Evolutionary conservation across 192 early-diverging fungal species (phyloP), one percentile per base, ranked within the genome.

Genomic region (Borealophlyctis nickersoniae): DNA sequence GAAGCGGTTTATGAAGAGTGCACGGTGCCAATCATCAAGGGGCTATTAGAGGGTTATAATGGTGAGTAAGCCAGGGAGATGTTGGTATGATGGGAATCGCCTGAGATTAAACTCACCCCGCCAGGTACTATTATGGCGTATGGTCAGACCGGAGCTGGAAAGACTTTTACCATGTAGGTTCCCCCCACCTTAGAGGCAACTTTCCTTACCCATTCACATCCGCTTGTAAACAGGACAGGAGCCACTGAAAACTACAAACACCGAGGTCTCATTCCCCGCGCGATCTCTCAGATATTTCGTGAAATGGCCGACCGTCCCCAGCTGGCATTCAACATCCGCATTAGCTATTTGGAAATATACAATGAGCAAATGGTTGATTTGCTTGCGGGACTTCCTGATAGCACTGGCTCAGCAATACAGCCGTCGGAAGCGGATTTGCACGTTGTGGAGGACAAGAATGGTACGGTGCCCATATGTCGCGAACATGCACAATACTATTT

Each of bases 241-340:
- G 80, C 84, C 4, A 80, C 82, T 9, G 84, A 86, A 67, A 86
- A 86, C 73, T 86, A 85, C 70, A 83, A 82, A 60, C 84, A 86
- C 65, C 66, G 84, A 22, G 84, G 84, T 23, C 60, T 86, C 24
- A 85, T 86, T 23, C 84, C 84, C 14, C 67, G 84, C 27, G 69
- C 77, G 2, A 85, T 86, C 33, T 78, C 81, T 1, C 79, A 86
- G 27, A 36, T 86, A 24, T 86, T 79, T 53, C 59, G 68, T 11
- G 84, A 86, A 54, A 77, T 86, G 16, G 35, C 69, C 34, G 78
- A 82, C 34, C 66, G 78, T 2, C 75, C 80, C 13, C 77, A 85
- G 54, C 60, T 77, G 52, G 84, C 84, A 7, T 80, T 63, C 59
- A 81, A 74, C 9, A 66, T 79, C 24, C 70, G 82, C 22, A 60